A percentile compares a stretch with the other conserved stretches of the same genome.
Conservation (phyloP, 169 alveolate species). For the Toxoplasma gondii region DNA sequence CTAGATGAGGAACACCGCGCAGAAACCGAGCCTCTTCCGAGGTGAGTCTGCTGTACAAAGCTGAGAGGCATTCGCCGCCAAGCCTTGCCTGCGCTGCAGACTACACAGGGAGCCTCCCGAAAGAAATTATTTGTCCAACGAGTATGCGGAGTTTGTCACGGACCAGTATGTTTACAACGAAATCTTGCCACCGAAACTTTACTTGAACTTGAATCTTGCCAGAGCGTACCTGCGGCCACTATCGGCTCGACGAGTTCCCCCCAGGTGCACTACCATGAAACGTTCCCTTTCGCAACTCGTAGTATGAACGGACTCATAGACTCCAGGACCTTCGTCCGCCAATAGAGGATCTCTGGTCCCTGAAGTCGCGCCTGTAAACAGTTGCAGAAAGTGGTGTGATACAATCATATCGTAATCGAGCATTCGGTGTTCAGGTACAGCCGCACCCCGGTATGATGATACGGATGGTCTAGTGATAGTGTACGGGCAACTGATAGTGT, state of each 20-base stretch:
- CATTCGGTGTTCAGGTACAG: not conserved
- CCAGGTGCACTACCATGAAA: not conserved
- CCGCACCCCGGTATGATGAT: not conserved
- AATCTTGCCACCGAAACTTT: not conserved
- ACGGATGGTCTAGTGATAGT: not conserved
- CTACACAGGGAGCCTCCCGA: not conserved
- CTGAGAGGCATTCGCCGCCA: not conserved
- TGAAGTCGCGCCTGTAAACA: slow-evolving; percentile 1
- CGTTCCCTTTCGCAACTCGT: not conserved
- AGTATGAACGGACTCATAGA: not conserved
- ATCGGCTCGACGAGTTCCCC: slow-evolving; percentile 7
- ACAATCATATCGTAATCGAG: not conserved
- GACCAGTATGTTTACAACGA: slow-evolving; percentile 17
- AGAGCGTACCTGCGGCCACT: slow-evolving; percentile 27
- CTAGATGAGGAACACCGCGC: not conserved
- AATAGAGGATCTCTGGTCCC: not conserved
- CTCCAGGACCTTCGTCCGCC: not conserved
- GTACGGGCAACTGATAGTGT: not conserved
- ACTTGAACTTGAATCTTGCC: no score
- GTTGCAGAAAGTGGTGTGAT: not conserved
- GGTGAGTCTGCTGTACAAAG: slow-evolving; percentile 2
- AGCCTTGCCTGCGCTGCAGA: not conserved
- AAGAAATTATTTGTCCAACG: not conserved
- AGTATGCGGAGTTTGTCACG: not conserved
- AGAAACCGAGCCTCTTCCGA: slow-evolving; percentile 8